Conservation (phyloP, 1,284 basidiomycete species). For the Puccinia sorghi region DNA sequence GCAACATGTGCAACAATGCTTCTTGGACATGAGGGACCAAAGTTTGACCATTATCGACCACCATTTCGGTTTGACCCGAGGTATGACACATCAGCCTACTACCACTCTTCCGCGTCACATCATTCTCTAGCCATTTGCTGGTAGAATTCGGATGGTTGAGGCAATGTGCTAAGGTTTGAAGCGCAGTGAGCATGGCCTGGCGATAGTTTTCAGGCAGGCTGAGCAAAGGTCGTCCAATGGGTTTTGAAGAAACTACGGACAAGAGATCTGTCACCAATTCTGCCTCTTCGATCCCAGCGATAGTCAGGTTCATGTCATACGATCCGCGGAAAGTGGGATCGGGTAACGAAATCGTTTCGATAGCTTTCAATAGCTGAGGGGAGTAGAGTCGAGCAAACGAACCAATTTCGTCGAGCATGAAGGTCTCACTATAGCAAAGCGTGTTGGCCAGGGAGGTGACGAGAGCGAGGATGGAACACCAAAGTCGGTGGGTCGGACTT, state of each 20-base stretch:
- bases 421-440: slow-evolving; percentile 40
- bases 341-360: slow-evolving; percentile 22
- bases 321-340: slow-evolving; percentile 26
- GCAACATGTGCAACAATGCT: slow-evolving; percentile 48
- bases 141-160: slow-evolving; percentile 49
- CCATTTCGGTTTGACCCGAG: slow-evolving; percentile 23
- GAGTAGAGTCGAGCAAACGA: slow-evolving; percentile 48
- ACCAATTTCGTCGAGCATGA: slow-evolving; percentile 45
- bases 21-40: slow-evolving; percentile 43
- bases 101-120: slow-evolving; percentile 33
- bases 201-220: slow-evolving; percentile 37
- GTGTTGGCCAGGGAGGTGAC: slow-evolving; percentile 43
- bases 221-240: slow-evolving; percentile 30
- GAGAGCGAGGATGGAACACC: slow-evolving; percentile 48
- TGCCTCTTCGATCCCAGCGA: slow-evolving; percentile 43
- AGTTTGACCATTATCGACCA: slow-evolving; percentile 25
- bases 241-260: slow-evolving; percentile 35
- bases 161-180: slow-evolving; percentile 48
- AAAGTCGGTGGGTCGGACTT: slow-evolving; percentile 40
- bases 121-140: slow-evolving; percentile 48
- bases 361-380: slow-evolving; percentile 38
- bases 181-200: slow-evolving; percentile 23
- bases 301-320: slow-evolving; percentile 30
- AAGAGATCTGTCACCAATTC: slow-evolving; percentile 37
- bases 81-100: slow-evolving; percentile 35